These are phyloP conservation scores for Botryotinia convoluta DNA, from an alignment of 2,329 filamentous ascomycete species.

Conservation along the genomic window DNA sequence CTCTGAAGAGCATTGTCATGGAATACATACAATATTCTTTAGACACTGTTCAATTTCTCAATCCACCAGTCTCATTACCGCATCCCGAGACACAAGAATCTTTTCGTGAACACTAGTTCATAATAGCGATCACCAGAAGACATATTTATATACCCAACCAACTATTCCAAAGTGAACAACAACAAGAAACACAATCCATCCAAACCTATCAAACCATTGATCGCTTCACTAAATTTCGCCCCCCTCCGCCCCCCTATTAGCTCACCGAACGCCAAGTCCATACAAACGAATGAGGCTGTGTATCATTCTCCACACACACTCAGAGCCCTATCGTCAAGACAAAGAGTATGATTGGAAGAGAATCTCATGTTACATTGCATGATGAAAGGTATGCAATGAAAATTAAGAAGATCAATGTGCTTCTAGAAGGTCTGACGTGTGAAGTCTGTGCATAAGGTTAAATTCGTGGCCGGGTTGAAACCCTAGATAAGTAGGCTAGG, in stretches of 20 bases:
- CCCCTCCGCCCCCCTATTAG: background rate
- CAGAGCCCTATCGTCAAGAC: background rate
- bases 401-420: background rate
- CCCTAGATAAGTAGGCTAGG: background rate
- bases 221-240: background rate
- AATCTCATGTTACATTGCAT: background rate
- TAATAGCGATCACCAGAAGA: background rate
- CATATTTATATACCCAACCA: background rate
- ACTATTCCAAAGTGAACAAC: background rate
- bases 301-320: background rate
- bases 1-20: background rate
- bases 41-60: too few relatives aligned
- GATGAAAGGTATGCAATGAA: background rate
- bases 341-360: background rate
- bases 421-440: background rate
- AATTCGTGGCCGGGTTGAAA: background rate
- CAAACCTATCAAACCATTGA: background rate
- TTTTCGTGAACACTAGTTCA: background rate
- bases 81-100: background rate
- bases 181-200: background rate
- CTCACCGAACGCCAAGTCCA: background rate
- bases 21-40: background rate
- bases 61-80: too few relatives aligned
- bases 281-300: background rate
- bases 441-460: background rate